Conservation (phyloP, 2,329 filamentous ascomycete genomes). For the Epichloe uncinata region DNA sequence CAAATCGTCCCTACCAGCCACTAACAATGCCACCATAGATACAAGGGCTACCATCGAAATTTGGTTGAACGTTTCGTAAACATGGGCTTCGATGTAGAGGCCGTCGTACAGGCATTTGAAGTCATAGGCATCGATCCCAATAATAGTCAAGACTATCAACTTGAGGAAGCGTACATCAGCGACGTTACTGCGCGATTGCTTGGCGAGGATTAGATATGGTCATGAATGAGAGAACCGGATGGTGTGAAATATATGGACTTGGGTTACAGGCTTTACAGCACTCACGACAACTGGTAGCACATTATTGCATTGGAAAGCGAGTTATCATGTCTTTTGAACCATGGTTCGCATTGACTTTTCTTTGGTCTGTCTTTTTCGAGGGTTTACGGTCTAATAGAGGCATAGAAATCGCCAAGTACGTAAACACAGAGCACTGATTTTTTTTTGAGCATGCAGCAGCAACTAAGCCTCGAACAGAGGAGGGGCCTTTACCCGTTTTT, state of each 20-base stretch:
- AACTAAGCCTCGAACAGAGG: too few species aligned
- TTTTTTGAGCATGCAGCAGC: too few species aligned
- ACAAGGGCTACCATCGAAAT: slow-evolving; percentile 75
- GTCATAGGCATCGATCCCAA: slow-evolving; percentile 70
- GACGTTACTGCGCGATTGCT: slow-evolving; percentile 79
- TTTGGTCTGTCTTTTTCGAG: not conserved
- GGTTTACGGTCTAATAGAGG: not conserved
- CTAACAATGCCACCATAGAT: slow-evolving; percentile 33
- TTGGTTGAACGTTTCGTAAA: slow-evolving; percentile 71
- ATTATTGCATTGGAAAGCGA: slow-evolving; percentile 9
- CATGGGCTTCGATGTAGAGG: slow-evolving; percentile 85
- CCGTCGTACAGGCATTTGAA: slow-evolving; percentile 75
- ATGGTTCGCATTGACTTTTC: not conserved
- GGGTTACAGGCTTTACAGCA: not conserved
- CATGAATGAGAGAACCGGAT: not conserved
- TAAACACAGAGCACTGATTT: too few species aligned
- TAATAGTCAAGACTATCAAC: slow-evolving; percentile 64
- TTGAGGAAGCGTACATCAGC: slow-evolving; percentile 84
- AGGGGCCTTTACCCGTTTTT: too few species aligned
- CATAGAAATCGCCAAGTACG: too few species aligned
- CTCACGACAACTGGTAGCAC: not conserved
- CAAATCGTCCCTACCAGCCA: not conserved
- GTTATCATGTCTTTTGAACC: slow-evolving; percentile 7
- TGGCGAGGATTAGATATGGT: slow-evolving; percentile 54
- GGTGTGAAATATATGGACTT: not conserved